Evolutionary conservation across 768 basidiomycete species (phyloP).

Genomic region (Boletus edulis): DNA sequence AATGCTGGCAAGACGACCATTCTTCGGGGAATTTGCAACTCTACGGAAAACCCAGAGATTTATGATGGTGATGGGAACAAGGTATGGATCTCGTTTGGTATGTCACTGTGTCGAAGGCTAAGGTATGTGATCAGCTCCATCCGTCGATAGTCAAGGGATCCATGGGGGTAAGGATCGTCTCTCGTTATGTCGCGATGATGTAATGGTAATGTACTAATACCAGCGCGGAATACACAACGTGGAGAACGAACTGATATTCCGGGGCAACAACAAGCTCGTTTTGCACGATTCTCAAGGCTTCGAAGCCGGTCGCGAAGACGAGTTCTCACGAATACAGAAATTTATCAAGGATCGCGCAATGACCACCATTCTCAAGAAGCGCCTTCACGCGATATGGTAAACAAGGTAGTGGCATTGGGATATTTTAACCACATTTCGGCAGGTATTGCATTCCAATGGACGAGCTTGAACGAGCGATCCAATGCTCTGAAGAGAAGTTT

Average conservation of each 20-base stretch:
- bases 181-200: no score
- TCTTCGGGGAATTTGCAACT: neutral
- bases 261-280: neutral
- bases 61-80: neutral
- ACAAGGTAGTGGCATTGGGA: fast-evolving
- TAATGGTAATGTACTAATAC: no score
- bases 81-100: neutral
- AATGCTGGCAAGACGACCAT: slow-evolving; percentile 1
- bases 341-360: slow-evolving; percentile 1
- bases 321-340: neutral
- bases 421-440: neutral
- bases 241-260: neutral
- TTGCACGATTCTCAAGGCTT: slow-evolving; percentile 5
- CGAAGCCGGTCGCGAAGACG: slow-evolving; percentile 4
- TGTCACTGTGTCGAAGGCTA: neutral
- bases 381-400: slow-evolving; percentile 7
- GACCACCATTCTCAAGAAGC: slow-evolving; percentile 1
- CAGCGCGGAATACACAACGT: slow-evolving; percentile 3
- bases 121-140: neutral
- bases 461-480: neutral
- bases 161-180: neutral
- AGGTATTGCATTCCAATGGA: slow-evolving; percentile 12
- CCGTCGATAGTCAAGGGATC: neutral
- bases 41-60: neutral
- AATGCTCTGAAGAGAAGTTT: slow-evolving; percentile 1